Base-by-base conservation (phyloP, 805 yeast genomes). In the Hanseniaspora jakobsenii region DNA sequence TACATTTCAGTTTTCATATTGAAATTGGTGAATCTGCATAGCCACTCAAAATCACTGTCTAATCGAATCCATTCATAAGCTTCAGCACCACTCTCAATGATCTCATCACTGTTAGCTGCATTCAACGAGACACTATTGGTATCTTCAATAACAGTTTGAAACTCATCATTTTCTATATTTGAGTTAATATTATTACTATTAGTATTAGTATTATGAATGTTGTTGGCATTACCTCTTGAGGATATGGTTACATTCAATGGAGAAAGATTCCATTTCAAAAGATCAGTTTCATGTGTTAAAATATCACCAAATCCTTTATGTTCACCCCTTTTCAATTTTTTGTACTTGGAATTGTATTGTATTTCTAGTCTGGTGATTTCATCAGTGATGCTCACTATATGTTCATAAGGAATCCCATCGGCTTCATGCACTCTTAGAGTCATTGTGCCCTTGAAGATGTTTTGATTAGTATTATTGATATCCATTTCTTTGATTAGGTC, bases 1-100 rank as follows among this genome's bases (percentile, higher is more conserved):
- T 73, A 91, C 96, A 91, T 91, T 56, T 85, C 81, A 54, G 86
- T 96, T 0, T 95, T 94, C 61, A 87, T 95, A 52, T 78, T 83
- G 27, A 91, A 75, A 48, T 76, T 70, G 19, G 8, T 27, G 18
- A 84, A 67, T 51, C 73, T 75, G 49, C 94, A 84, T 39, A 91
- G 80, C 99, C 99, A 91, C 59, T 91, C 98, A 55, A 80, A 82
- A 59, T 91, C 99, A 0, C 96, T 87, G 63, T 91, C 99, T n/a
- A 89, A 83, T 53, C 99, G 70, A 30, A 91, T 70, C 99, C 99
- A 91, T 55, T 91, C 98, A 61, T 86, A 91, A 0, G 95, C 95
- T 54, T 89, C 96, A 53, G 40, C 29, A 8, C 46, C 55, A 14
- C 51, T 56, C 8, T 54, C 58, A 2, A 50, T 54, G n/a, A 50